A percentile compares a stretch with the other conserved stretches of the same genome.
Conservation (phyloP, 768 basidiomycete species). For the Auricularia cornea region DNA sequence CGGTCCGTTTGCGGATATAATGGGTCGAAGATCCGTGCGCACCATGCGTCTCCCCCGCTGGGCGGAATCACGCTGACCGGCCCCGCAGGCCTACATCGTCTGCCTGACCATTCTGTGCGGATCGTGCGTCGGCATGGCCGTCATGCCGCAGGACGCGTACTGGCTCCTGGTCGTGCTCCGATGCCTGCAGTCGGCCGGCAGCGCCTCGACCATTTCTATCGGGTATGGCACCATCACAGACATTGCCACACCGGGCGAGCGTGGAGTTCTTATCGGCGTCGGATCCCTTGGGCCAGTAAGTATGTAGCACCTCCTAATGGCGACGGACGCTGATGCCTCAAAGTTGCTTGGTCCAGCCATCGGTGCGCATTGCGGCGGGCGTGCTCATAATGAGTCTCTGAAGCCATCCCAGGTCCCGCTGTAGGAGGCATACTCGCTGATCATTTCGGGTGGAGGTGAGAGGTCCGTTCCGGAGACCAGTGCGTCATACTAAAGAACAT, state of each 20-base stretch:
- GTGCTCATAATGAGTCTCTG: neutral
- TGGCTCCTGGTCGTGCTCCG: slow-evolving; percentile 77
- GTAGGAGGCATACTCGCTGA: slow-evolving; percentile 42
- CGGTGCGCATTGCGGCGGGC: neutral
- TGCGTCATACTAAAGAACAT: too few relatives aligned
- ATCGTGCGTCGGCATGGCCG: slow-evolving; percentile 58
- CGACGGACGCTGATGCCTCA: neutral
- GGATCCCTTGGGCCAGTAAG: slow-evolving; percentile 57
- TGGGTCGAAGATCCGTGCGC: slow-evolving; percentile 45
- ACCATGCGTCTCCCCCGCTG: neutral
- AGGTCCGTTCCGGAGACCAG: too few relatives aligned
- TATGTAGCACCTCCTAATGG: too few relatives aligned
- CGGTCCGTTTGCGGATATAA: slow-evolving; percentile 60
- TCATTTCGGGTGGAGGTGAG: slow-evolving; percentile 52
- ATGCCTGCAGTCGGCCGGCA: slow-evolving; percentile 70
- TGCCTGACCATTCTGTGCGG: slow-evolving; percentile 56
- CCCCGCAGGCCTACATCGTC: slow-evolving; percentile 31
- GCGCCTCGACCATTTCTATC: slow-evolving; percentile 57
- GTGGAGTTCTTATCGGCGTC: slow-evolving; percentile 66
- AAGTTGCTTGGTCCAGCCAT: too few relatives aligned
- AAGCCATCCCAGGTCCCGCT: slow-evolving; percentile 38
- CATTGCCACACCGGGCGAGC: slow-evolving; percentile 61
- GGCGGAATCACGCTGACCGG: neutral
- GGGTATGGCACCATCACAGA: slow-evolving; percentile 75
- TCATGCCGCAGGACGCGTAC: slow-evolving; percentile 52